Base-by-base conservation (phyloP, 2,329 filamentous ascomycete species). In the Diaporthe sp. region DNA sequence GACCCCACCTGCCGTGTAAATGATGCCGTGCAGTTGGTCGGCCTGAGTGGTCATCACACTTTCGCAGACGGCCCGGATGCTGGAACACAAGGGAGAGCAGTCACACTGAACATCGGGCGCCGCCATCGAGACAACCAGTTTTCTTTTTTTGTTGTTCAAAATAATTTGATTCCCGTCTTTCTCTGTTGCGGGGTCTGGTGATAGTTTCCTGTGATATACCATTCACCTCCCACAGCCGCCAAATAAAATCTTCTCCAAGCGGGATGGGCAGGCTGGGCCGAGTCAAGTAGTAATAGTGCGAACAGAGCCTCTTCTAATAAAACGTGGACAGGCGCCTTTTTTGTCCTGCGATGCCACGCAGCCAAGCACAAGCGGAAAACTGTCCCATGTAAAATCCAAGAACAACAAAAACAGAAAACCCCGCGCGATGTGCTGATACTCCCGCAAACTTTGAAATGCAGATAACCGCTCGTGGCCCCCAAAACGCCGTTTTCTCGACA, bases 401-500 rank as follows among this genome's bases (percentile, higher is more conserved):
- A 22, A 71, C 55, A 65, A 58, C 44, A 57, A 67, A 72, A 31
- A 10, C 47, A 55, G 34, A 53, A 75, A 51, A 42, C 37, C 72
- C 67, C 53, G 49, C 65, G 60, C 51, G 61, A 61, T 47, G 42
- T 53, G 63, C 55, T 28, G 20, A 34, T 25, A 28, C 51, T 71
- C 58, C 37, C 31, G 49, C 68, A 58, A 37, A 39, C 47, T 53
- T 25, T 53, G 53, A 65, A 55, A 65, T 51, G 70, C 71, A 70
- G 39, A 65, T 22, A 37, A 51, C 25, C 37, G 28, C 28, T 22
- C 37, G 49, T 55, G 65, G 34, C 47, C 49, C 49, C 25, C 31
- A 63, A 44, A 76, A 76, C 75, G 71, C 75, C 75, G n/a, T 61
- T 42, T 71, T 72, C 61, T 71, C 72, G 63, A 71, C 65, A 76